Percentiles rank a stretch among this genome's conserved stretches.
Evolutionary conservation across 169 alveolate species (phyloP).

Genomic region (Cryptosporidium ryanae): DNA sequence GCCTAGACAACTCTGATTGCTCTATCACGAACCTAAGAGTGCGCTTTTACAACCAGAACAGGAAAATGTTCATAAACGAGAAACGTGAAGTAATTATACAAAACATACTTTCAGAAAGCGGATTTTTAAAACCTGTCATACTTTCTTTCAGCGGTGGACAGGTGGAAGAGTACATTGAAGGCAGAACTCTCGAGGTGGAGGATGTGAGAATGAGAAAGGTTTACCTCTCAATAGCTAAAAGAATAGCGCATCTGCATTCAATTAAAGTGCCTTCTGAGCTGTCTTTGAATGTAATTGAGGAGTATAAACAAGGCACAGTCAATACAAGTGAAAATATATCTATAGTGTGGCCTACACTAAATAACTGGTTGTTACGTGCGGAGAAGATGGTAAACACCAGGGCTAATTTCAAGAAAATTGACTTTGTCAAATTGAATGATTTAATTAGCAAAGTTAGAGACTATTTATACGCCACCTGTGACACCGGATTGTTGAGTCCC

Average conservation of each 20-base stretch:
- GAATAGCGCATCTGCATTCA: constrained; percentile 52
- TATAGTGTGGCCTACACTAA: constrained; percentile 63
- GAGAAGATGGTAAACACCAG: constrained; percentile 9
- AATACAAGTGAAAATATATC: background rate
- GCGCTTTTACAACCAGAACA: constrained; percentile 36
- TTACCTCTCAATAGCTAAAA: constrained; percentile 25
- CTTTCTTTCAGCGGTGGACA: constrained; percentile 60
- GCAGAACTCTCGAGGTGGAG: constrained; percentile 53
- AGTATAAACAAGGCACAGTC: background rate
- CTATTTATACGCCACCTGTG: background rate
- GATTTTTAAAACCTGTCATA: constrained; percentile 33
- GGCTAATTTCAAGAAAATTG: background rate
- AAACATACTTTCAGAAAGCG: constrained; percentile 33
- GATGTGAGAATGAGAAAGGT: constrained; percentile 28
- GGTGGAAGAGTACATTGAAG: constrained; percentile 59
- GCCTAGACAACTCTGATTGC: background rate
- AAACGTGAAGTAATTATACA: constrained; percentile 49
- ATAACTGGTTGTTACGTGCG: constrained; percentile 17
- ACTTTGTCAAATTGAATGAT: constrained; percentile 7
- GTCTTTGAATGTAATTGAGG: background rate
- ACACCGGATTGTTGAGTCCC: background rate
- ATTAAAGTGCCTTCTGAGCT: constrained; percentile 24
- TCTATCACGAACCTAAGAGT: constrained; percentile 8
- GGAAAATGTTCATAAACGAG: constrained; percentile 51
- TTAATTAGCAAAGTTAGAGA: constrained; percentile 3